Evolutionary conservation across 2,329 filamentous ascomycete species (phyloP).

Genomic region (Colletotrichum trifolii): DNA sequence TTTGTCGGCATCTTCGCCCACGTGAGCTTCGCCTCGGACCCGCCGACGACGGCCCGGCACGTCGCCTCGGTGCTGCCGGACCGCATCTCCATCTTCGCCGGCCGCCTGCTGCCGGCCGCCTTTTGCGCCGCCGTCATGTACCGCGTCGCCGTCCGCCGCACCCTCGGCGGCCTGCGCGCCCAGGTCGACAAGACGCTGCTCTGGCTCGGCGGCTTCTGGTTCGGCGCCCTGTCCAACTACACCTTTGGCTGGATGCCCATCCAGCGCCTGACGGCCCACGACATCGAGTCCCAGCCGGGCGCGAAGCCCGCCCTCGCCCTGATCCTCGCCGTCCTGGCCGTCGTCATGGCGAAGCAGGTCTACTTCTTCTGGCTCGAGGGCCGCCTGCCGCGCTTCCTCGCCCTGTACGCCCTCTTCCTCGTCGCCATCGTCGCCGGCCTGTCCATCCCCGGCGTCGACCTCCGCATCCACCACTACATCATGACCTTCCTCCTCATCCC

Average conservation of each 20-base stretch:
- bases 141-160: conserved; percentile 80
- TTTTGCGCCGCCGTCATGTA: conserved; percentile 92
- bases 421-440: conserved; percentile 75
- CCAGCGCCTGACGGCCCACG: conserved; percentile 86
- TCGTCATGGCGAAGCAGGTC: conserved; percentile 78
- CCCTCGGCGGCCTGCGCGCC: conserved; percentile 77
- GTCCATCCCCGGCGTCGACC: conserved; percentile 77
- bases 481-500: conserved; percentile 87
- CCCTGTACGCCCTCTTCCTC: conserved; percentile 79
- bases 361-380: conserved; percentile 90
- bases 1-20: conserved; percentile 90
- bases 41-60: conserved; percentile 67
- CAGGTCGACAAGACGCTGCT: conserved; percentile 91
- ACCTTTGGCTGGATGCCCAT: conserved; percentile 96
- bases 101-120: conserved; percentile 85
- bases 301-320: conserved; percentile 84
- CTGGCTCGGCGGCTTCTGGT: conserved; percentile 90
- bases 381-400: conserved; percentile 79
- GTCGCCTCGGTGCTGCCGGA: conserved; percentile 74
- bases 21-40: conserved; percentile 88
- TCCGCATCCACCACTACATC: conserved; percentile 96
- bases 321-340: conserved; percentile 76
- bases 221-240: conserved; percentile 93
- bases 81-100: conserved; percentile 46
- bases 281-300: conserved; percentile 88